A percentile compares a stretch with the other conserved stretches of the same genome.
phyloP scores from a whole-genome alignment of 2,329 filamentous ascomycete genomes.

The Nothophaeocryptopus gaeumannii region DNA sequence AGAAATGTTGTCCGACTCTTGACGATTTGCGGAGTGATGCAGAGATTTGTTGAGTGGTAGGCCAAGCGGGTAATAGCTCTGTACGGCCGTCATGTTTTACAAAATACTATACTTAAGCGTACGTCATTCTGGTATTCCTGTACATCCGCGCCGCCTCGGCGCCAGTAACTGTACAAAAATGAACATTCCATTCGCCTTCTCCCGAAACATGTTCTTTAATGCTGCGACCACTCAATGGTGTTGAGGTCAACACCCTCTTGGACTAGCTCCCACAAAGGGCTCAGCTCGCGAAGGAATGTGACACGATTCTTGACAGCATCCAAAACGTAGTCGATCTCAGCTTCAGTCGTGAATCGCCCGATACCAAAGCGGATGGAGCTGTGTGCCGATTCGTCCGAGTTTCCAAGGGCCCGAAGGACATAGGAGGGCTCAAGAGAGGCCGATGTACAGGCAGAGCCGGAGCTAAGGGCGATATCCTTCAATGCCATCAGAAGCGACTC shows the following conservation, averaged over 20 bases:
- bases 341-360: constrained; percentile 91
- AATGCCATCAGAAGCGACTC: constrained; percentile 97
- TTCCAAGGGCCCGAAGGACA: constrained; percentile 88
- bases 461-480: constrained; percentile 96
- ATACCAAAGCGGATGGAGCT: constrained; percentile 98
- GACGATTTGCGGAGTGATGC: too few species aligned
- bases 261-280: constrained; percentile 94
- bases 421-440: constrained; percentile 96
- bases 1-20: too few species aligned
- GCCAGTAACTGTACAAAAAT: background rate
- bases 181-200: background rate
- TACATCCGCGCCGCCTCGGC: too few species aligned
- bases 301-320: constrained; percentile 91
- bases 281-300: constrained; percentile 87
- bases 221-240: constrained; percentile 97
- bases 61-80: too few species aligned
- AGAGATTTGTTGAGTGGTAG: too few species aligned
- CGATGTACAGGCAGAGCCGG: constrained; percentile 93
- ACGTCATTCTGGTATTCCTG: too few species aligned
- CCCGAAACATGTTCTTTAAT: constrained; percentile 52
- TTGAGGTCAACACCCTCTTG: constrained; percentile 94
- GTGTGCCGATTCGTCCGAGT: constrained; percentile 95
- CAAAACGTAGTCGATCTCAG: constrained; percentile 94
- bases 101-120: too few species aligned
- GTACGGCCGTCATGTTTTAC: too few species aligned